A percentile compares a stretch with the other conserved stretches of the same genome.
Conservation (phyloP, 2,329 filamentous ascomycete genomes). For the Diaporthe destruens region DNA sequence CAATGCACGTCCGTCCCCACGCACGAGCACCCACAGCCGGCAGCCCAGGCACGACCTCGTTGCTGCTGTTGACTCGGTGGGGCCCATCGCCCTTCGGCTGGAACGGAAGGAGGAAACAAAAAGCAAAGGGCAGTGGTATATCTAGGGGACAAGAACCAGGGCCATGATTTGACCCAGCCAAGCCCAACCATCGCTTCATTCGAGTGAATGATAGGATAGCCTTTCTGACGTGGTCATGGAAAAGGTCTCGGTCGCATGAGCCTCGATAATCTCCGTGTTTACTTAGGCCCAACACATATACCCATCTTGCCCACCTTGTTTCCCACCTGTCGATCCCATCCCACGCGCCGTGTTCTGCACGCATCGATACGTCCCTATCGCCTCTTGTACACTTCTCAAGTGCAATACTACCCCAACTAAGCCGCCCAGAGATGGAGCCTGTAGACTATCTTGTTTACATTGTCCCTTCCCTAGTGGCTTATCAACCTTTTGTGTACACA, state of each 20-base stretch:
- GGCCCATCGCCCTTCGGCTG: constrained; percentile 12
- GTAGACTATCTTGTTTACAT: constrained; percentile 1
- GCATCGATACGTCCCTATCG: constrained; percentile 3
- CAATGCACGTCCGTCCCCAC: constrained; percentile 28
- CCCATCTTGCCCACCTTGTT: constrained; percentile 14
- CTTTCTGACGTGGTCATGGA: constrained; percentile 27
- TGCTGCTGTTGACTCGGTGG: constrained; percentile 18
- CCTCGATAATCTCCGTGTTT: constrained; percentile 14
- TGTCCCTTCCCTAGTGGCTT: constrained; percentile 32
- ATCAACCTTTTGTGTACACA: not conserved
- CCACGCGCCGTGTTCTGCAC: constrained; percentile 20
- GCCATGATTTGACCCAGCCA: not conserved
- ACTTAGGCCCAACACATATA: constrained; percentile 26
- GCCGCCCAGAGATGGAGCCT: constrained; percentile 30
- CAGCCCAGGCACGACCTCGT: constrained; percentile 12
- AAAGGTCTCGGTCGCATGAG: constrained; percentile 14
- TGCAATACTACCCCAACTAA: not conserved
- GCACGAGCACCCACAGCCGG: not conserved
- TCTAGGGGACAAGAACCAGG: constrained; percentile 2
- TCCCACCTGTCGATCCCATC: constrained; percentile 17
- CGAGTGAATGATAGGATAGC: not conserved
- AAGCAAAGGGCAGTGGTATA: constrained; percentile 4
- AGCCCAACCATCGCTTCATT: not conserved
- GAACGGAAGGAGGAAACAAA: constrained; percentile 15
- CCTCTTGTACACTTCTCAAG: not conserved